These are phyloP conservation scores for Cercospora sesami DNA, from an alignment of 2,329 filamentous ascomycete genomes.

Conservation along the genomic window DNA sequence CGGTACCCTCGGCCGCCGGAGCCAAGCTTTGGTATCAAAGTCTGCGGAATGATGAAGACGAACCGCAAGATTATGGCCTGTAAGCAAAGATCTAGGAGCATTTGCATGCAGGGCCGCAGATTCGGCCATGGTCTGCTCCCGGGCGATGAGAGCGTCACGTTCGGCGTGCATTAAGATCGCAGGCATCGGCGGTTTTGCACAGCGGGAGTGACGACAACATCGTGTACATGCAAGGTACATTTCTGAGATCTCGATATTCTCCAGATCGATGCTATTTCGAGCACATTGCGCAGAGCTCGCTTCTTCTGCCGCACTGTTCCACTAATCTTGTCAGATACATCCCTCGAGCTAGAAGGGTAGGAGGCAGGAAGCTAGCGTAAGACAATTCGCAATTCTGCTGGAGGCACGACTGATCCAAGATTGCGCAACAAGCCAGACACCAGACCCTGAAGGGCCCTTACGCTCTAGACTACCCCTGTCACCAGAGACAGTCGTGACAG, in stretches of 20 bases:
- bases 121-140: neutral
- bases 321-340: neutral
- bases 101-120: neutral
- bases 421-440: conserved; percentile 4
- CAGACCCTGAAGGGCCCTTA: neutral
- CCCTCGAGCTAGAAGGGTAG: neutral
- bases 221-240: conserved; percentile 1
- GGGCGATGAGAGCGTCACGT: neutral
- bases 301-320: neutral
- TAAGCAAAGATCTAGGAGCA: neutral
- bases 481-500: neutral
- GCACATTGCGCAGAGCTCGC: neutral
- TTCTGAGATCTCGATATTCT: neutral
- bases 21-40: neutral
- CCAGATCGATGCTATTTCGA: neutral
- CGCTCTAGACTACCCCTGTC: conserved; percentile 5
- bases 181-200: neutral
- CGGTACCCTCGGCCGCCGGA: neutral
- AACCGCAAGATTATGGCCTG: conserved; percentile 4
- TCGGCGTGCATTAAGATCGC: neutral
- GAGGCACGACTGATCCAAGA: neutral
- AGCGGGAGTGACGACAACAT: neutral
- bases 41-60: conserved; percentile 7
- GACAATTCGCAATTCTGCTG: neutral
- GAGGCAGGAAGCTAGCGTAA: neutral